Evolutionary conservation across 768 basidiomycete genomes (phyloP).

Genomic region (Suillus weaverae): DNA sequence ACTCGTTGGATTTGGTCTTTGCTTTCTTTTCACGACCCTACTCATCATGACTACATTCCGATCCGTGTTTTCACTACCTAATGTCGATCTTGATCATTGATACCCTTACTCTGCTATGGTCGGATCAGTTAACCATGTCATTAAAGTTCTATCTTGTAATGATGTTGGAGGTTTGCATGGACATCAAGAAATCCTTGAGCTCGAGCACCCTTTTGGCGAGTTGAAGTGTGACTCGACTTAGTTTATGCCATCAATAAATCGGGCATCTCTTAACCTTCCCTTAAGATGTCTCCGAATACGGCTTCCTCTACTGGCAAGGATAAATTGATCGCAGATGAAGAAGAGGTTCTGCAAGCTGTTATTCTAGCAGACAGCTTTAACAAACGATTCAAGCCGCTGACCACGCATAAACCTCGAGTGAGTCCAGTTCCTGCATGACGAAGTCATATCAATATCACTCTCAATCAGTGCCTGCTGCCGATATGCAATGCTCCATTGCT

Average conservation of each 20-base stretch:
- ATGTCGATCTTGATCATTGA: conserved; percentile 64
- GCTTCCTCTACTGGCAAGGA: conserved; percentile 53
- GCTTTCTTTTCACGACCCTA: conserved; percentile 54
- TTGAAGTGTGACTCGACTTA: conserved; percentile 26
- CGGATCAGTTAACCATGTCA: conserved; percentile 33
- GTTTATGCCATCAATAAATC: conserved; percentile 3
- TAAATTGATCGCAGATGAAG: conserved; percentile 66
- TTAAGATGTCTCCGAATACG: conserved; percentile 67
- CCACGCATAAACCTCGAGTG: conserved; percentile 83
- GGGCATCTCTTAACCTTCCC: conserved; percentile 11
- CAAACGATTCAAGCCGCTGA: conserved; percentile 89
- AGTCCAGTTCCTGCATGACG: conserved; percentile 28
- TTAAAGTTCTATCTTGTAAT: conserved; percentile 35
- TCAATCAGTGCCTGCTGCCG: conserved; percentile 79
- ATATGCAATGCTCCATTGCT: conserved; percentile 92
- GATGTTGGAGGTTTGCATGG: conserved; percentile 16
- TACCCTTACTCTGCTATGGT: conserved; percentile 43
- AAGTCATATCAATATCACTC: conserved; percentile 18
- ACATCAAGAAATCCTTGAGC: not conserved
- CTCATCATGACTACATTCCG: conserved; percentile 60
- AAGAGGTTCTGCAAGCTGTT: conserved; percentile 90
- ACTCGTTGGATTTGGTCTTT: conserved; percentile 62
- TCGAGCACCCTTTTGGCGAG: not conserved
- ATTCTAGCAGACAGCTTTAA: conserved; percentile 97
- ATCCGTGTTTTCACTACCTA: conserved; percentile 62